Evolutionary conservation across 2,329 filamentous ascomycete species (phyloP), one percentile per base, ranked within the genome.

Genomic region (Aspergillus texensis): DNA sequence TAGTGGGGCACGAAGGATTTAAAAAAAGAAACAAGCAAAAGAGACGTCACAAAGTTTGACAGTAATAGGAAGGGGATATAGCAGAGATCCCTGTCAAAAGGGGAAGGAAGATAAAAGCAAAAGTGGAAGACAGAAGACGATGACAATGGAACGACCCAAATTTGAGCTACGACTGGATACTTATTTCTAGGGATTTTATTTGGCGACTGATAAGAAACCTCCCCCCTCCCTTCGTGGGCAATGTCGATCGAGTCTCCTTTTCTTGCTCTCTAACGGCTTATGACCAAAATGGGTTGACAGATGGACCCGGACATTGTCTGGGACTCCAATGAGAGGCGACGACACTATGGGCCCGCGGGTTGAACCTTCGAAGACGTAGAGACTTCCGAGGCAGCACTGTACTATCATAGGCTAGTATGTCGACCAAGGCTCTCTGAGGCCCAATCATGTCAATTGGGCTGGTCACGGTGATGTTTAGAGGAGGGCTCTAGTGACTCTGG

Each of bases 1-100:
- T 73, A 32, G 32, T 64, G 53, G n/a, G 43, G 43, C 66, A 32
- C 6, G 3, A 16, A 32, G 36, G 54, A 10, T n/a, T n/a, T 55
- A 11, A 39, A 39, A 55, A 39, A 39, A 55, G 30, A 32, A 55
- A 36, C 26, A 24, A 39, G 32, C 36, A 55, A 39, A 39, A 26
- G n/a, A 24, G 14, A 16, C 12, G n/a, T 9, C 30, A 9, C 11
- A 55, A 55, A 55, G 52, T 52, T 52, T 34, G 48, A n/a, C 19
- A 52, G 48, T 32, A 52, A 52, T 34, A 8, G 6, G n/a, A 52
- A 4, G 10, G 48, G 26, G 14, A 52, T 52, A 30, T 30, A 19
- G 46, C 16, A 10, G n/a, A 10, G 48, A 52, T 52, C 48, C 24
- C 14, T 9, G 46, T 52, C 52, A 34, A 55, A 39, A 39, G 24